Evolutionary conservation across 1,284 basidiomycete genomes (phyloP).

Genomic region (Phlebopus sp.): DNA sequence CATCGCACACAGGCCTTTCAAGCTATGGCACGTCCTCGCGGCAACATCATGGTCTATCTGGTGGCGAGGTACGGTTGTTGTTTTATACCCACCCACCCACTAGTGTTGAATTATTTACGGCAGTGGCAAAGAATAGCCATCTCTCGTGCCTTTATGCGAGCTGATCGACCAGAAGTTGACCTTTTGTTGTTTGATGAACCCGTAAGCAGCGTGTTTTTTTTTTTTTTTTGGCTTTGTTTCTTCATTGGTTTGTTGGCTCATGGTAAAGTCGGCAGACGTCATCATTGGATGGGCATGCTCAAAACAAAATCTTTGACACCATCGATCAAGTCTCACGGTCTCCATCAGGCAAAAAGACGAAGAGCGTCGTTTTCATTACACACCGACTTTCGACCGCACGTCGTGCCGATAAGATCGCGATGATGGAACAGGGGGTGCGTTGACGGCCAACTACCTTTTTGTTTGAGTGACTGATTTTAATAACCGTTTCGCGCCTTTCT

Average conservation of each 20-base stretch:
- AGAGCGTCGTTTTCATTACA: slow-evolving; percentile 81
- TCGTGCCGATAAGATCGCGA: slow-evolving; percentile 78
- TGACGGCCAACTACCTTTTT: slow-evolving; percentile 25
- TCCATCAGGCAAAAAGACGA: slow-evolving; percentile 51
- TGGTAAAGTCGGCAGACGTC: slow-evolving; percentile 60
- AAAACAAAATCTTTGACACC: slow-evolving; percentile 74
- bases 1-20: slow-evolving; percentile 26
- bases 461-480: slow-evolving; percentile 16
- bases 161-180: slow-evolving; percentile 69
- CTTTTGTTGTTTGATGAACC: slow-evolving; percentile 80
- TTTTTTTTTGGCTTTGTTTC: slow-evolving; percentile 10
- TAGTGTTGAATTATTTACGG: slow-evolving; percentile 17
- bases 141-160: slow-evolving; percentile 80
- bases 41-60: slow-evolving; percentile 65
- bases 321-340: slow-evolving; percentile 60
- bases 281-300: slow-evolving; percentile 76
- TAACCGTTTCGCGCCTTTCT: slow-evolving; percentile 14
- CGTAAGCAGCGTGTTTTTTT: slow-evolving; percentile 39
- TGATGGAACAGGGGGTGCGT: slow-evolving; percentile 78
- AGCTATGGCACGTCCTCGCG: slow-evolving; percentile 27
- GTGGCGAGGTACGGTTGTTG: slow-evolving; percentile 60
- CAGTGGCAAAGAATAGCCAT: slow-evolving; percentile 87
- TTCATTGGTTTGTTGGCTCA: slow-evolving; percentile 9
- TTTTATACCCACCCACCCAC: slow-evolving; percentile 15
- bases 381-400: slow-evolving; percentile 79